Evolutionary conservation across 441 rosid genomes (phyloP).

Genomic region (Mallotus japonicus): DNA sequence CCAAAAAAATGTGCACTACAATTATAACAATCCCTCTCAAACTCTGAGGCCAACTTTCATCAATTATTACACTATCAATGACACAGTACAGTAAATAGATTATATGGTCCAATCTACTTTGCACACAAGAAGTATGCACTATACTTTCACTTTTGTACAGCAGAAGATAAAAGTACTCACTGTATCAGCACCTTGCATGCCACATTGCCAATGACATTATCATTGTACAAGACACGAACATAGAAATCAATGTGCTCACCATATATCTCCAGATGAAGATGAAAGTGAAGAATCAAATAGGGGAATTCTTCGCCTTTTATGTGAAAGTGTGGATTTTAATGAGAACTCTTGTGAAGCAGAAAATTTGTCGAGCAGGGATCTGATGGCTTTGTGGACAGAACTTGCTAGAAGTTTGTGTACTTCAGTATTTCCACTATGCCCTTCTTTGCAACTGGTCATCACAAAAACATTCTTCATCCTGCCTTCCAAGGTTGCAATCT

Average conservation of each 20-base stretch:
- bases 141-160: not conserved
- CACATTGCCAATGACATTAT: not conserved
- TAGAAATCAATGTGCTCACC: conserved; percentile 16
- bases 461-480: conserved; percentile 44
- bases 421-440: conserved; percentile 25
- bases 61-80: not conserved
- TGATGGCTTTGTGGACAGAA: conserved; percentile 37
- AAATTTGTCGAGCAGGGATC: conserved; percentile 38
- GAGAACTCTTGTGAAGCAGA: conserved; percentile 41
- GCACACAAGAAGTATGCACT: not conserved
- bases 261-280: conserved; percentile 10
- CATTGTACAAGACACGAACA: not conserved
- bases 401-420: conserved; percentile 22
- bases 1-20: not conserved
- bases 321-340: conserved; percentile 25
- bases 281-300: conserved; percentile 27
- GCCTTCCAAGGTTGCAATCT: conserved; percentile 47
- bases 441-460: conserved; percentile 29
- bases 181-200: conserved; percentile 15
- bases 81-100: not conserved
- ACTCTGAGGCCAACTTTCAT: not conserved
- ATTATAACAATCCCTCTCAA: too few relatives aligned
- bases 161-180: conserved; percentile 12
- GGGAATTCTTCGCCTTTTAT: conserved; percentile 42
- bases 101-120: not conserved